These are phyloP conservation scores for Eleusine indica DNA, from an alignment of 176 grass and related monocot genomes.

Conservation along the genomic window DNA sequence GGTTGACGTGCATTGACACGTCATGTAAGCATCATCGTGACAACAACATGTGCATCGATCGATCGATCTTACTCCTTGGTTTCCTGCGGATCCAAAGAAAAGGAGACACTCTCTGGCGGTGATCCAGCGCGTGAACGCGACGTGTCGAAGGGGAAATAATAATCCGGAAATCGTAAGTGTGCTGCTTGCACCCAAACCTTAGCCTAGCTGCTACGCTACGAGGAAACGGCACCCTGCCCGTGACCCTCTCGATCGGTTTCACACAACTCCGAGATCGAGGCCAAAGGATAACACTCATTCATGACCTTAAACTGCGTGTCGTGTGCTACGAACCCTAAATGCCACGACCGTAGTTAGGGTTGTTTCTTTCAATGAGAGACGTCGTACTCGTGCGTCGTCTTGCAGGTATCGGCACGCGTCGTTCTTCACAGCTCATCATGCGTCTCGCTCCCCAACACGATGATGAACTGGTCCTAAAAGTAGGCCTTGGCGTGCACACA, in stretches of 20 bases:
- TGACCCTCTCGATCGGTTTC: background rate
- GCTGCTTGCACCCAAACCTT: no score
- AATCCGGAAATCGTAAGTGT: no score
- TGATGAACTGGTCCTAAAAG: background rate
- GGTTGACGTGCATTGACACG: background rate
- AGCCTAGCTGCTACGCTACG: constrained; percentile 1
- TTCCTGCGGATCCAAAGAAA: no score
- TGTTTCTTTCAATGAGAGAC: no score
- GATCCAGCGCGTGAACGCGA: background rate
- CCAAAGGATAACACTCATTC: background rate
- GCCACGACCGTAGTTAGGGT: no score
- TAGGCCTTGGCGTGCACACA: constrained; percentile 19
- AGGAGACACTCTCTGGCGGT: no score
- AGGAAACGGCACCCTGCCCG: background rate
- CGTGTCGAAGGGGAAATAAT: background rate
- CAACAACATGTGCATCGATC: background rate
- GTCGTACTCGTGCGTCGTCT: no score
- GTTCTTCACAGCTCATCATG: no score
- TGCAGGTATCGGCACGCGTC: background rate
- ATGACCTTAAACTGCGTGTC: background rate
- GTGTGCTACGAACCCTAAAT: background rate
- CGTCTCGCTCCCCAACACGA: no score
- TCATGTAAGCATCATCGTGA: background rate
- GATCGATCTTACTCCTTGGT: no score
- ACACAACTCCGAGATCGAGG: background rate